A percentile compares a stretch with the other conserved stretches of the same genome.
phyloP scores from a whole-genome alignment of 148 eudicot species.

The Persicaria tinctoria region DNA sequence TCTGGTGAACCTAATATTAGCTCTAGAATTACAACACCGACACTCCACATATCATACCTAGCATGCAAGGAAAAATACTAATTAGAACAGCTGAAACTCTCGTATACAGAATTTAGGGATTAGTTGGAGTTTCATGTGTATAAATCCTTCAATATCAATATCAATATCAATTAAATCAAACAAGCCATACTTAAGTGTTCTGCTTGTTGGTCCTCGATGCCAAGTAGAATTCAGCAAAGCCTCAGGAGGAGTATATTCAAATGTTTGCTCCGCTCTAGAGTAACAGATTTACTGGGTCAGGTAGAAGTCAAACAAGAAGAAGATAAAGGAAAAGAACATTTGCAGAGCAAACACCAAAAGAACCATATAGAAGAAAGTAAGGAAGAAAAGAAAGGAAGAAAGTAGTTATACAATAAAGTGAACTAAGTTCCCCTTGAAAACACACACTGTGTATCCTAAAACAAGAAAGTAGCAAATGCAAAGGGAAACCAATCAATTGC shows the following conservation, averaged over 20 bases:
- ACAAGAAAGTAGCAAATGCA: background rate
- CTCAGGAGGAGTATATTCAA: slow-evolving; percentile 95
- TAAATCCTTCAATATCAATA: background rate
- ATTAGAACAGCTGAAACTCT: background rate
- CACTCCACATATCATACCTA: slow-evolving; percentile 99
- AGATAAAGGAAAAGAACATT: background rate
- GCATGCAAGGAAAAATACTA: slow-evolving; percentile 11
- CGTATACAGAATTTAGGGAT: background rate
- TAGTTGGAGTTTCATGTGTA: background rate
- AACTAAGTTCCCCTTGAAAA: background rate
- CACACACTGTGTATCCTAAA: background rate
- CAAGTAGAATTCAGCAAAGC: slow-evolving; percentile 82
- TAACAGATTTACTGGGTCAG: slow-evolving; percentile 10
- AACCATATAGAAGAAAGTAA: background rate
- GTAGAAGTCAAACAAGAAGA: background rate
- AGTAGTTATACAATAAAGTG: background rate
- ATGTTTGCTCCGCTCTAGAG: slow-evolving; percentile 84
- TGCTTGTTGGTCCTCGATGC: slow-evolving; percentile 61
- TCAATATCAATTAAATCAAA: background rate
- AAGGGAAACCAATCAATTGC: background rate
- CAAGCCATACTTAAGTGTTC: slow-evolving; percentile 54
- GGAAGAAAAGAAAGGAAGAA: background rate
- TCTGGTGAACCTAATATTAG: slow-evolving; percentile 88
- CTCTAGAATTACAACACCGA: slow-evolving; percentile 87
- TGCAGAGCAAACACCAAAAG: background rate